Percentiles rank a stretch among this genome's conserved stretches.
Conservation (phyloP, 2,329 filamentous ascomycete species). For the Achaetomium macrosporum region DNA sequence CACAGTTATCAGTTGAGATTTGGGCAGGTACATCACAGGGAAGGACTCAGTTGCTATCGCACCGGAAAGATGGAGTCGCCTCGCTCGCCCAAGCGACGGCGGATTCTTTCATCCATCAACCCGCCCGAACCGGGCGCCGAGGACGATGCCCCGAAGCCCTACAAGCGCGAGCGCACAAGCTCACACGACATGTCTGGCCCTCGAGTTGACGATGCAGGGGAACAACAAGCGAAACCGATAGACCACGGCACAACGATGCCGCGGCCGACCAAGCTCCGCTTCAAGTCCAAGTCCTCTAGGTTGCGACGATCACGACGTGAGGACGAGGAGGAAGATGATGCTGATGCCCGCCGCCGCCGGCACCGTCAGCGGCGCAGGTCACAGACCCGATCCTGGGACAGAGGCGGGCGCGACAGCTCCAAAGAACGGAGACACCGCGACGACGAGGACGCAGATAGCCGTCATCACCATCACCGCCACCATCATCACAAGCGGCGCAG, state of each 20-base stretch:
- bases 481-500: conserved; percentile 23
- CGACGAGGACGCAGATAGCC: conserved; percentile 18
- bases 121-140: conserved; percentile 1
- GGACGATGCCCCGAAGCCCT: not conserved
- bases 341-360: conserved; percentile 30
- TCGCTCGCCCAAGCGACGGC: conserved; percentile 35
- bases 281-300: conserved; percentile 35
- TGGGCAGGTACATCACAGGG: not conserved
- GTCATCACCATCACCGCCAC: conserved; percentile 22
- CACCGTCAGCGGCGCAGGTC: not conserved
- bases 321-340: conserved; percentile 25
- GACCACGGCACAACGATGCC: conserved; percentile 6
- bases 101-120: conserved; percentile 40
- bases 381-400: not conserved
- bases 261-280: conserved; percentile 35
- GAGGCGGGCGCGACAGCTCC: not conserved
- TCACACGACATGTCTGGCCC: not conserved
- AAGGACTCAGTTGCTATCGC: not conserved
- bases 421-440: not conserved
- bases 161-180: conserved; percentile 1
- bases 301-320: conserved; percentile 24
- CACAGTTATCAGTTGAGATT: too few relatives aligned
- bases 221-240: not conserved
- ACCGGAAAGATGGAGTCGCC: conserved; percentile 10
- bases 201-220: not conserved